Conservation (phyloP, 78 protist genomes). For the Planoprotostelium fungivorum region DNA sequence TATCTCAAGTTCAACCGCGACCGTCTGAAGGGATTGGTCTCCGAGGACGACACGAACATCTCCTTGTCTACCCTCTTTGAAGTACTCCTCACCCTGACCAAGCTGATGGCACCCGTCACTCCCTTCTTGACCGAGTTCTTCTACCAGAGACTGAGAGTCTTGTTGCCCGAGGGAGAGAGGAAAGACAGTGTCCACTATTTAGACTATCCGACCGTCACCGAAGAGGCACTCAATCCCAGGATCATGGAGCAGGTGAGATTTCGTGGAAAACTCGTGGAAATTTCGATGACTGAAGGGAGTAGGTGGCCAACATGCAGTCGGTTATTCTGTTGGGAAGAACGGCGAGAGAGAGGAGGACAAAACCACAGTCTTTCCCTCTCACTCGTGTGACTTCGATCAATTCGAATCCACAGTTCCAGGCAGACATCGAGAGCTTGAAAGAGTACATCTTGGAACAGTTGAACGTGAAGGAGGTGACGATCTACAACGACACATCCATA, state of each 20-base stretch:
- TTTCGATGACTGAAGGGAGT: neutral
- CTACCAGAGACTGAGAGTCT: conserved; percentile 79
- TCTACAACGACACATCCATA: neutral
- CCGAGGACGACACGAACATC: conserved; percentile 46
- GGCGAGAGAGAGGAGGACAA: conserved; percentile 75
- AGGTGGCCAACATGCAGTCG: conserved; percentile 78
- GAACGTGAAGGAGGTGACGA: conserved; percentile 21
- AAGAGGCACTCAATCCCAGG: conserved; percentile 44
- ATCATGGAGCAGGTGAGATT: conserved; percentile 44
- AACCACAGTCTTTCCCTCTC: conserved; percentile 74
- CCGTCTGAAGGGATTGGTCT: conserved; percentile 58
- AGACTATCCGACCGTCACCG: conserved; percentile 59
- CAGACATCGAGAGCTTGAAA: conserved; percentile 36
- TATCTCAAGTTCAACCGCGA: conserved; percentile 23
- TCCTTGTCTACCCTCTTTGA: conserved; percentile 77
- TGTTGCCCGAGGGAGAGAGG: conserved; percentile 58
- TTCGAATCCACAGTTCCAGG: conserved; percentile 27
- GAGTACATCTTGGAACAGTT: conserved; percentile 63
- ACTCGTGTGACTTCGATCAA: conserved; percentile 33
- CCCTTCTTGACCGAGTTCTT: conserved; percentile 96
- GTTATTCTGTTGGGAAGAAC: conserved; percentile 81
- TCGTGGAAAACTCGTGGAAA: neutral
- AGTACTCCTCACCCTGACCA: conserved; percentile 74
- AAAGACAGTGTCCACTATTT: conserved; percentile 81
- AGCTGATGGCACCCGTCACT: conserved; percentile 97